A percentile compares a stretch with the other conserved stretches of the same genome.
phyloP scores from a whole-genome alignment of 2,329 filamentous ascomycete species.

The Plenodomus lindquistii region DNA sequence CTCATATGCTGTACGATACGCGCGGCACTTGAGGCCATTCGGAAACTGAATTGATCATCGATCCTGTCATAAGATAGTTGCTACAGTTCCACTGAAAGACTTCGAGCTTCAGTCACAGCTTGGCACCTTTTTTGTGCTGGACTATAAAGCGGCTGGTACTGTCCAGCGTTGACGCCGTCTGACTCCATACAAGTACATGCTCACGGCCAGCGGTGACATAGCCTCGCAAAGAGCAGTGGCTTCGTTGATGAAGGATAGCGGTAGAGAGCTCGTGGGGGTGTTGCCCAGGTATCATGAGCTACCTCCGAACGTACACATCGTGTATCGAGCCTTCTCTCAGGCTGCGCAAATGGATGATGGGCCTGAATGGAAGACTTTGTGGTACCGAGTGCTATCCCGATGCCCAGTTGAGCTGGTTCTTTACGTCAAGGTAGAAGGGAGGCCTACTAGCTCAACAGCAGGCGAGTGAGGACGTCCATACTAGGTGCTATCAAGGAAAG shows the following conservation, averaged over 20 bases:
- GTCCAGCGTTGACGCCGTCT: conserved; percentile 22
- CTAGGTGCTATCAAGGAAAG: too few relatives aligned
- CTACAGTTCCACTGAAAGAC: conserved; percentile 29
- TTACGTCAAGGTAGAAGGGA: conserved; percentile 26
- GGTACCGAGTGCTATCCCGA: conserved; percentile 28
- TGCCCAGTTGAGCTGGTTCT: conserved; percentile 25
- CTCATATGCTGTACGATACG: conserved; percentile 31
- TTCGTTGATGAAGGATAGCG: conserved; percentile 21
- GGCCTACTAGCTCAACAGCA: conserved; percentile 26
- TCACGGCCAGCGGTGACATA: conserved; percentile 32
- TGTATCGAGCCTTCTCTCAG: conserved; percentile 32
- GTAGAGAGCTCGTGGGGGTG: conserved; percentile 27
- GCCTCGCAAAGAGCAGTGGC: conserved; percentile 28
- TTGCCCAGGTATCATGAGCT: conserved; percentile 25
- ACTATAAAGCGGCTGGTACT: conserved; percentile 32
- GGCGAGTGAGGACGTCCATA: conserved; percentile 27
- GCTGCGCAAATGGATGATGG: conserved; percentile 28
- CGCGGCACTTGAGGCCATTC: too few relatives aligned
- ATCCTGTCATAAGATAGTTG: conserved; percentile 26
- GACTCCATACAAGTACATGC: conserved; percentile 31
- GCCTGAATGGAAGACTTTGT: conserved; percentile 25
- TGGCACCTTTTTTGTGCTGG: conserved; percentile 25
- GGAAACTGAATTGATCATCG: conserved; percentile 7
- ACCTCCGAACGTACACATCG: conserved; percentile 24
- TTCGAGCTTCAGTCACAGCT: conserved; percentile 25